A percentile compares a stretch with the other conserved stretches of the same genome.
These are phyloP conservation scores for Hondaea fermentalgiana DNA, from an alignment of 108 stramenopile genomes.

Conservation along the genomic window DNA sequence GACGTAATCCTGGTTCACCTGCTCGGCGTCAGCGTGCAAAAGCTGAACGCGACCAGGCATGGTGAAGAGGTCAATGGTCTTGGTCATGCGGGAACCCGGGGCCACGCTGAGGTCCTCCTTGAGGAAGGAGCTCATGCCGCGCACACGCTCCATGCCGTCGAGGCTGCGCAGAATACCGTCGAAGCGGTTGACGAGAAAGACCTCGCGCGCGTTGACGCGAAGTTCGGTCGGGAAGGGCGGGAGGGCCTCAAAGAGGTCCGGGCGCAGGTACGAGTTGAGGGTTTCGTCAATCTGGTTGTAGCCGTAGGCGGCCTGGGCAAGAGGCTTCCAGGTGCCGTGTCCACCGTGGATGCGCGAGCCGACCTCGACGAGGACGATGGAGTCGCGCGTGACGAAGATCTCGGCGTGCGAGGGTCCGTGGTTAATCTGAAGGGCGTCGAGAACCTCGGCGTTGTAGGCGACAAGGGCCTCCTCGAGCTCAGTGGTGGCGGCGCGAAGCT, in stretches of 20 bases:
- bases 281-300: slow-evolving; percentile 76
- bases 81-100: not conserved
- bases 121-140: not conserved
- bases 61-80: slow-evolving; percentile 30
- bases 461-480: slow-evolving; percentile 29
- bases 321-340: slow-evolving; percentile 75
- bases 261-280: slow-evolving; percentile 65
- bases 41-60: slow-evolving; percentile 24
- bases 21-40: not conserved
- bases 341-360: slow-evolving; percentile 87
- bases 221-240: not conserved
- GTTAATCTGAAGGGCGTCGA: slow-evolving; percentile 36
- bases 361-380: slow-evolving; percentile 85
- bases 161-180: not conserved
- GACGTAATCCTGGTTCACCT: not conserved
- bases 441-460: slow-evolving; percentile 2
- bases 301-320: slow-evolving; percentile 65
- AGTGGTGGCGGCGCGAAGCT: slow-evolving; percentile 42
- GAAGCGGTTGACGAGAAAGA: not conserved
- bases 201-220: not conserved
- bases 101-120: not conserved
- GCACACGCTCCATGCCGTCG: not conserved
- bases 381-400: slow-evolving; percentile 42
- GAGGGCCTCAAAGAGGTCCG: slow-evolving; percentile 40
- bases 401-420: slow-evolving; percentile 62